Percentiles rank a stretch among this genome's conserved stretches.
phyloP scores from a whole-genome alignment of 805 yeast genomes.

The Torulaspora indica region DNA sequence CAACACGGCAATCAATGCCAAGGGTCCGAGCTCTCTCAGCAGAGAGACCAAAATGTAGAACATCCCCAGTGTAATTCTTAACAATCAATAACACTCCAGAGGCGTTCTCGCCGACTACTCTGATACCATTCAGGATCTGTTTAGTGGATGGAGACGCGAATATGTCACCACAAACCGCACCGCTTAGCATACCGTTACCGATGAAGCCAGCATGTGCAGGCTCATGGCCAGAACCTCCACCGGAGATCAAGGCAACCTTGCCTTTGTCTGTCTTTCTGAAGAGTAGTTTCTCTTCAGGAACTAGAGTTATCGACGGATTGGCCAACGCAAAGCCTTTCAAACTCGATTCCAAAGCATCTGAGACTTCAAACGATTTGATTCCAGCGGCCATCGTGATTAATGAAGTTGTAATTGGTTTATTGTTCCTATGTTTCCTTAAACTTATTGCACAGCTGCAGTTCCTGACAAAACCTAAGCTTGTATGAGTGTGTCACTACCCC shows the following conservation, averaged over 20 bases:
- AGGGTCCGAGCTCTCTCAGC: conserved; percentile 80
- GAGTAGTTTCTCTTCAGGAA: conserved; percentile 38
- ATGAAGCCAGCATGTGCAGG: conserved; percentile 91
- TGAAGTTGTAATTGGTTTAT: neutral
- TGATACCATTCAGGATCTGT: conserved; percentile 68
- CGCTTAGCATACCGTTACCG: conserved; percentile 76
- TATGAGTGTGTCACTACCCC: too few relatives aligned
- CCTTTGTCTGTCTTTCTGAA: conserved; percentile 36
- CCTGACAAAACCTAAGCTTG: neutral
- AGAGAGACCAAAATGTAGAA: conserved; percentile 86
- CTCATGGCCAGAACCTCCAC: conserved; percentile 97
- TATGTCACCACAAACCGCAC: conserved; percentile 85
- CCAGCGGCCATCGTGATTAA: conserved; percentile 9
- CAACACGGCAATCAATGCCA: conserved; percentile 67
- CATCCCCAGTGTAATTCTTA: conserved; percentile 93
- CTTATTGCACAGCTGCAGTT: neutral
- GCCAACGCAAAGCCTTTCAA: conserved; percentile 39
- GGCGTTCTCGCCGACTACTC: conserved; percentile 34
- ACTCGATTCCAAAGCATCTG: conserved; percentile 37
- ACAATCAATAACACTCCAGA: conserved; percentile 72
- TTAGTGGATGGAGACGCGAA: conserved; percentile 94
- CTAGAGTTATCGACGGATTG: conserved; percentile 37
- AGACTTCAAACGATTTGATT: conserved; percentile 39
- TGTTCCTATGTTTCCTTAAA: neutral
- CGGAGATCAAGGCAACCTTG: conserved; percentile 72